A percentile compares a stretch with the other conserved stretches of the same genome.
These are phyloP conservation scores for Lumnitzera racemosa DNA, from an alignment of 345 rosid genomes.

Conservation along the genomic window DNA sequence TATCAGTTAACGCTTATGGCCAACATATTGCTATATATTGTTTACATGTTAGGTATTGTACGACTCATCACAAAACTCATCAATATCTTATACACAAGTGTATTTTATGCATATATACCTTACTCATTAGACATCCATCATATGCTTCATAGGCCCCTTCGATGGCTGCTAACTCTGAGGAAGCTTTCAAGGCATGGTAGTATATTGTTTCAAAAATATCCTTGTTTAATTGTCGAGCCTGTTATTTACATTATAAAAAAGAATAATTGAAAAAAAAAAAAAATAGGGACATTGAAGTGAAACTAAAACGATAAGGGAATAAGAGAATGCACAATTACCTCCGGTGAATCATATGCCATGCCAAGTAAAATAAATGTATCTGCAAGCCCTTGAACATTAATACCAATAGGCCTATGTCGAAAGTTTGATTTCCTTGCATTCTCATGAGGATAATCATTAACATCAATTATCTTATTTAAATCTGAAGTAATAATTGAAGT, in stretches of 20 bases:
- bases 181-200: conserved; percentile 72
- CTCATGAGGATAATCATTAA: conserved; percentile 87
- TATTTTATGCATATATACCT: conserved; percentile 34
- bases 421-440: conserved; percentile 73
- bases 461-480: conserved; percentile 83
- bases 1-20: no score
- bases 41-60: no score
- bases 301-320: neutral
- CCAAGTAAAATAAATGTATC: conserved; percentile 86
- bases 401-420: conserved; percentile 85
- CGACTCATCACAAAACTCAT: no score
- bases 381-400: conserved; percentile 95
- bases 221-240: conserved; percentile 83
- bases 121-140: conserved; percentile 82
- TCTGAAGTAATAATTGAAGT: conserved; percentile 52
- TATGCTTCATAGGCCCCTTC: conserved; percentile 82
- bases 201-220: conserved; percentile 92
- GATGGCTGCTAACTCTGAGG: conserved; percentile 53
- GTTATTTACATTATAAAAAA: conserved; percentile 1
- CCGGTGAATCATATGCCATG: conserved; percentile 79
- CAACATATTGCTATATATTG: no score
- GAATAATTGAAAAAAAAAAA: neutral
- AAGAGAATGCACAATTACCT: conserved; percentile 35
- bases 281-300: conserved; percentile 7
- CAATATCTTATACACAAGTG: no score